Conservation (phyloP, 1,139 yeast genomes). For the Yamadazyma kanchanaburiensis region DNA sequence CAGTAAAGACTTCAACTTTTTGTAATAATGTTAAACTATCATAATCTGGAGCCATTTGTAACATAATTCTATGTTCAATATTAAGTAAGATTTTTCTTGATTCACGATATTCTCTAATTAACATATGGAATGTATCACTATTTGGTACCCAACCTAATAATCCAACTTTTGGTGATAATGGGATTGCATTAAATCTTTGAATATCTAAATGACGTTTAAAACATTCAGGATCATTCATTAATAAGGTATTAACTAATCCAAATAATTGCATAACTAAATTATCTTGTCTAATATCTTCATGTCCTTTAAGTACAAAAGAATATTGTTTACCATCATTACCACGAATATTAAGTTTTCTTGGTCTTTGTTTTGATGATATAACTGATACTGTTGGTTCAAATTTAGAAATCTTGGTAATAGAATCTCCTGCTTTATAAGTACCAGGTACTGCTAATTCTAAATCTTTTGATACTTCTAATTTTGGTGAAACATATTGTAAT, state of each 20-base stretch:
- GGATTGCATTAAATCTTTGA: slow-evolving; percentile 89
- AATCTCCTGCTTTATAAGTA: slow-evolving; percentile 82
- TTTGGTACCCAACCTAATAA: slow-evolving; percentile 96
- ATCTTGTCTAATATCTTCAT: slow-evolving; percentile 97
- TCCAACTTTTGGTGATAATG: slow-evolving; percentile 96
- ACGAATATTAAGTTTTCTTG: slow-evolving; percentile 71
- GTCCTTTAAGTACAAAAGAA: slow-evolving; percentile 82
- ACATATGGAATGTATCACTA: slow-evolving; percentile 92
- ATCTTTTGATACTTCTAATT: slow-evolving; percentile 71
- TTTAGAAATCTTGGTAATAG: slow-evolving; percentile 64
- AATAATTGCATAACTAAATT: slow-evolving; percentile 96
- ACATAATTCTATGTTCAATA: slow-evolving; percentile 92
- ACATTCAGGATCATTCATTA: slow-evolving; percentile 90
- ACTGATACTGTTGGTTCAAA: slow-evolving; percentile 85
- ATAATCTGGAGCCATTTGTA: slow-evolving; percentile 98
- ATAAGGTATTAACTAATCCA: slow-evolving; percentile 87
- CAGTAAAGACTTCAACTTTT: slow-evolving; percentile 94
- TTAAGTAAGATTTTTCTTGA: slow-evolving; percentile 84
- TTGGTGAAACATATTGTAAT: slow-evolving; percentile 90
- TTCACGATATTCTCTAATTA: slow-evolving; percentile 90
- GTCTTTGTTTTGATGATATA: slow-evolving; percentile 95
- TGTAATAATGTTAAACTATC: slow-evolving; percentile 85
- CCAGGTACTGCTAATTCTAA: slow-evolving; percentile 93
- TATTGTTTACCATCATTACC: slow-evolving; percentile 95
- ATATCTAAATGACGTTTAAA: slow-evolving; percentile 94